Evolutionary conservation across 2,329 filamentous ascomycete genomes (phyloP).

Genomic region (Nigrospora sphaerica): DNA sequence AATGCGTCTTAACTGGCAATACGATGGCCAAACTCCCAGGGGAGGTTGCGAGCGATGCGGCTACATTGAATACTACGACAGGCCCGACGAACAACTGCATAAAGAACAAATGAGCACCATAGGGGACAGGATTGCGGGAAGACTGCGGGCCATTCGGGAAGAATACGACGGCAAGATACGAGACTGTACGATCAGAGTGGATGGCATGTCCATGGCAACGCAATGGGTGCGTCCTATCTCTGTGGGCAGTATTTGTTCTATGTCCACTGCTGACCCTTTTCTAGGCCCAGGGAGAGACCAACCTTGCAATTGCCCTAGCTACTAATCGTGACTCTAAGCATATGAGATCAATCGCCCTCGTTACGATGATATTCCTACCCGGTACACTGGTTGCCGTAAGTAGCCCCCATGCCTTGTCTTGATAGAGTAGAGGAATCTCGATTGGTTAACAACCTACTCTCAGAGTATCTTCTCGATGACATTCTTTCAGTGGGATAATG

Average conservation of each 20-base stretch:
- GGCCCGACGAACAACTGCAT: too few species aligned
- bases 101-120: constrained; percentile 1
- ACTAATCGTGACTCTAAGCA: constrained; percentile 17
- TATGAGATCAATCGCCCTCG: constrained; percentile 20
- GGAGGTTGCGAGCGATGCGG: too few species aligned
- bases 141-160: constrained; percentile 13
- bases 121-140: constrained; percentile 9
- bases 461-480: constrained; percentile 17
- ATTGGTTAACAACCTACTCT: too few species aligned
- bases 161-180: constrained; percentile 24
- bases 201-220: constrained; percentile 26
- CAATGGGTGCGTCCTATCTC: constrained; percentile 20
- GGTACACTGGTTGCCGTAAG: constrained; percentile 21
- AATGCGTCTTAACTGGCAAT: not conserved
- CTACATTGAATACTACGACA: too few species aligned
- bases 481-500: constrained; percentile 15
- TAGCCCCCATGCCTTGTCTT: not conserved
- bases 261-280: not conserved
- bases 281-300: constrained; percentile 19
- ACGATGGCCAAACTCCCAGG: not conserved
- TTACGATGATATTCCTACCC: constrained; percentile 24
- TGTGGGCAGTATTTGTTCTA: not conserved
- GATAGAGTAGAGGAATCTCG: too few species aligned
- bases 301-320: constrained; percentile 19
- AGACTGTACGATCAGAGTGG: constrained; percentile 24